Evolutionary conservation across 805 yeast species (phyloP), one percentile per base, ranked within the genome.

Genomic region (Kodamaea laetipori): DNA sequence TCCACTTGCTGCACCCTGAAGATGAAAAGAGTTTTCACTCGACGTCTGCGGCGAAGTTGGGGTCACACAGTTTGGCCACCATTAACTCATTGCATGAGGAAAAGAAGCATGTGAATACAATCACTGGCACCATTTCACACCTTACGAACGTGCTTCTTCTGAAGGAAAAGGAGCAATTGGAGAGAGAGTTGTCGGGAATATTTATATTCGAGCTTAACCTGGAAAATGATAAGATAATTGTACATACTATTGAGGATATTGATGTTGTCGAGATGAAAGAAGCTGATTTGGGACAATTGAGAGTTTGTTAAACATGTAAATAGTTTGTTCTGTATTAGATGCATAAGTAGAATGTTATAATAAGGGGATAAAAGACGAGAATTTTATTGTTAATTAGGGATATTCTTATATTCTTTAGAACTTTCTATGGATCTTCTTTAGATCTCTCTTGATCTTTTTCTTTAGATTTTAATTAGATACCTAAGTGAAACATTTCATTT

Each of bases 211-310:
- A 84, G 54, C 66, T 85, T 45, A 78, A 74, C 53, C 72, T 71
- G 17, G 64, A 67, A n/a, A 81, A 82, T 55, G 73, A 77, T 45
- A 58, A 68, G 47, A 77, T 85, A 25, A 36, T 69, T 5, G 86
- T 80, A 4, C 87, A 84, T 55, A 81, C 86, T 2, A 71, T 85
- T 24, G 92, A 85, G 51, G 76, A 81, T 52, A 71, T 85, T 44
- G 83, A 82, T 47, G 68, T 82, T 34, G 61, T 78, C 17, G 86
- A 82, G 52, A 71, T 53, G 33, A 49, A 58, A 5, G 66, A 60
- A 39, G 37, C 60, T 17, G 61, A 60, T 16, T 54, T 51, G 36
- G 58, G 56, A 10, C 59, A 53, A 10, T 54, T 65, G 32, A 50
- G 66, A 31, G 57, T 64, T 9, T 64, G 70, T 46, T 64, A 45